These are phyloP conservation scores for Monosporascus ibericus DNA, from an alignment of 2,329 filamentous ascomycete genomes.

Conservation along the genomic window DNA sequence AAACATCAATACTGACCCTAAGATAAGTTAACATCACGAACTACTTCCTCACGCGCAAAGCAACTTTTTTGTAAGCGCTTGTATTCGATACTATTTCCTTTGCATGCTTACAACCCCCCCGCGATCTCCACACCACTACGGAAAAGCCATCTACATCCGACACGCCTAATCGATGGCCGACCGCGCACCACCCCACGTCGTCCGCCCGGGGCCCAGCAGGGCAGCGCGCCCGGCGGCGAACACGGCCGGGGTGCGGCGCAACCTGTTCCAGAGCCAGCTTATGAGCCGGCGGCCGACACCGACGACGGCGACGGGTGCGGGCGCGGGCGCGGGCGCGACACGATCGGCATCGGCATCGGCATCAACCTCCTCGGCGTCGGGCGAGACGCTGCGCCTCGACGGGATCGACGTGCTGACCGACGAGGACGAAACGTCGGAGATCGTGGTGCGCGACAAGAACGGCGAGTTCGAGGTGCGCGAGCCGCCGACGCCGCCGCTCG, in stretches of 20 bases:
- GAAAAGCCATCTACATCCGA: no score
- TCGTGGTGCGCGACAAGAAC: slow-evolving; percentile 57
- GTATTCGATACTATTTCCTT: no score
- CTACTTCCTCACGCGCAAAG: no score
- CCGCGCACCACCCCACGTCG: slow-evolving; percentile 17
- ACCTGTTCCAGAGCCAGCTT: slow-evolving; percentile 55
- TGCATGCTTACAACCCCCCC: no score
- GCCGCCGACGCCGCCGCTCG: slow-evolving; percentile 45
- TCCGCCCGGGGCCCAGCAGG: slow-evolving; percentile 14
- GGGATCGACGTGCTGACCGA: slow-evolving; percentile 36
- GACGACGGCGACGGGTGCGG: not conserved
- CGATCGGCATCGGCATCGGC: not conserved
- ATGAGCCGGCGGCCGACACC: slow-evolving; percentile 41
- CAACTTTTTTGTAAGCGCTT: no score
- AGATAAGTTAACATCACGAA: no score
- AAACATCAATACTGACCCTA: no score
- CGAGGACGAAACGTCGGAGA: slow-evolving; percentile 34
- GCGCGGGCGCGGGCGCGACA: slow-evolving; percentile 6
- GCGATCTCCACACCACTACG: no score
- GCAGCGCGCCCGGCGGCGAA: slow-evolving; percentile 20
- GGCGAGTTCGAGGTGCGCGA: slow-evolving; percentile 58
- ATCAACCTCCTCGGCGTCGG: slow-evolving; percentile 29
- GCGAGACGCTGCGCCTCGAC: slow-evolving; percentile 44
- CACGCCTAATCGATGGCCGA: slow-evolving; percentile 15
- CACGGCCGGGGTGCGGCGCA: slow-evolving; percentile 38